Evolutionary conservation across 1,284 basidiomycete genomes (phyloP), one percentile per base, ranked within the genome.

Genomic region (Cutaneotrichosporon spelunceum): DNA sequence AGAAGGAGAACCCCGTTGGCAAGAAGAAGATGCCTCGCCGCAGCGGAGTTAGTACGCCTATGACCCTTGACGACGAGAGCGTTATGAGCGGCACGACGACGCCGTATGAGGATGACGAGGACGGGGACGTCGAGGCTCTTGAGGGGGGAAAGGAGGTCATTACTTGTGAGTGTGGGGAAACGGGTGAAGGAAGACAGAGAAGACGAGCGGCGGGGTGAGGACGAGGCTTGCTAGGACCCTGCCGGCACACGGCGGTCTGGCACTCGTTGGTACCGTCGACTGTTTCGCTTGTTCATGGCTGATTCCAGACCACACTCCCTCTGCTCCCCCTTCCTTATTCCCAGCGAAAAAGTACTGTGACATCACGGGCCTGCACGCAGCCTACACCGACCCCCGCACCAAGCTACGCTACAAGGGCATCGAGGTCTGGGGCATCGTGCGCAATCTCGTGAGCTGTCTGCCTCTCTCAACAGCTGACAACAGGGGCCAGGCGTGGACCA

Each of bases 311-410:
- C 73, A 76, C 54, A 78, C 79, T 2, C 76, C 76, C 6, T 68
- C 73, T 3, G 78, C 78, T 3, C 77, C 77, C 10, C 78, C 78
- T 0, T 77, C 74, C 10, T 70, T 79, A 16, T 64, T 80, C 3
- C 80, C 80, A 2, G 62, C 77, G 3, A 81, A 80, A 64, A 81
- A 79, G 64, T 82, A 82, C 71, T 83, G 82, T 74, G 82, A 83
- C 64, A 76, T 83, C 55, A 83, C 82, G 0, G 82, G 82, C 4
- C 74, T 83, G 21, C 78, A 74, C 29, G 79, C 78, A 8, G 67
- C 66, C 10, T 81, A 81, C 66, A 79, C 78, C 5, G 80, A 81
- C 63, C 80, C 80, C 14, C 67, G 74, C 30, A 77, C 80, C 2
- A 78, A 75, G 60, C 65, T 81, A 53, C 69, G 77, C 21, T 81